Percentiles rank a stretch among this genome's conserved stretches.
These are phyloP conservation scores for Kwoniella pini DNA, from an alignment of 768 basidiomycete genomes.

Conservation along the genomic window DNA sequence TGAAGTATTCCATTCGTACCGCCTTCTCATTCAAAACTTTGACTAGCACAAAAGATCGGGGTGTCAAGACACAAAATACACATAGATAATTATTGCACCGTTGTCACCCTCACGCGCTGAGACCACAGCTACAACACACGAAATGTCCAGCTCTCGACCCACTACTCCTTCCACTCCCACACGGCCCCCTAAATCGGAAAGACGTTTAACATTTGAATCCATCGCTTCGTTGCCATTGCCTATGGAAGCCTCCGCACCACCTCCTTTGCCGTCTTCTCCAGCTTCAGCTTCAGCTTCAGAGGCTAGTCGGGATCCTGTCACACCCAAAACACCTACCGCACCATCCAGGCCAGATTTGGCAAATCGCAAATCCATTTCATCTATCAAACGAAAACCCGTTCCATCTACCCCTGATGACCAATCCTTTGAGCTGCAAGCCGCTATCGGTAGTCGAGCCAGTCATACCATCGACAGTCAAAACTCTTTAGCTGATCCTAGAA, in stretches of 20 bases:
- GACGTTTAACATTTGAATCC: constrained; percentile 4
- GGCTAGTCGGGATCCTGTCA: background rate
- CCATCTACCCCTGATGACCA: constrained; percentile 13
- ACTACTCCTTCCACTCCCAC: constrained; percentile 7
- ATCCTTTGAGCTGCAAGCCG: background rate
- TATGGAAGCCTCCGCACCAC: background rate
- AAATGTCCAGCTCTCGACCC: background rate
- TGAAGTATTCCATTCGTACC: no score
- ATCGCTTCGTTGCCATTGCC: background rate
- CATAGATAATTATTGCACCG: no score
- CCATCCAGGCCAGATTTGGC: background rate
- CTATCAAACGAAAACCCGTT: constrained; percentile 42
- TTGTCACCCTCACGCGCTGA: no score
- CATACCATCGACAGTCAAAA: no score
- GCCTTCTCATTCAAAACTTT: no score
- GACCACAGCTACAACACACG: no score
- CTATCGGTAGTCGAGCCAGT: background rate
- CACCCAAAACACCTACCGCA: constrained; percentile 2
- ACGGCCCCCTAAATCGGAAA: constrained; percentile 12
- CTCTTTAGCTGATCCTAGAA: background rate
- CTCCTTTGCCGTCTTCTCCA: background rate
- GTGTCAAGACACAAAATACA: no score
- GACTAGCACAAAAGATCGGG: no score
- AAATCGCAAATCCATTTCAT: constrained; percentile 25
- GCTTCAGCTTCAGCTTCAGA: background rate